Evolutionary conservation across 192 early-diverging fungal species (phyloP).

Genomic region (Cladochytrium replicatum): DNA sequence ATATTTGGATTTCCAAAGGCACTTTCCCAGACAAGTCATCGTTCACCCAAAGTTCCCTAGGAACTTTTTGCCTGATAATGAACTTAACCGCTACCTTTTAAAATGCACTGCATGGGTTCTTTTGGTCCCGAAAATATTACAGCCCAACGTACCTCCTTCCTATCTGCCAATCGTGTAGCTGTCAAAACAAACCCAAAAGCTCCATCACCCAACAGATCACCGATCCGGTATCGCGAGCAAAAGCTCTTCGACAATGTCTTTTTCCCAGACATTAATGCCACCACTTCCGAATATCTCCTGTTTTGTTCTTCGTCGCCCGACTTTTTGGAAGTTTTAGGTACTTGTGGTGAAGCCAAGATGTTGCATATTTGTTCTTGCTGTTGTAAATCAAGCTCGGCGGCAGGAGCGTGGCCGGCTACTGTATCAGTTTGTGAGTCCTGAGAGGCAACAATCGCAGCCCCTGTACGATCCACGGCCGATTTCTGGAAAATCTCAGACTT

Average conservation of each 20-base stretch:
- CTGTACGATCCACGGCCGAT: no score
- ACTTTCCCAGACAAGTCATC: conserved; percentile 2
- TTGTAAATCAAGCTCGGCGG: no score
- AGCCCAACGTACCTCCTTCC: conserved; percentile 21
- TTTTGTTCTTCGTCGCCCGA: conserved; percentile 14
- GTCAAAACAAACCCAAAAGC: conserved; percentile 44
- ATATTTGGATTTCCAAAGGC: conserved; percentile 31
- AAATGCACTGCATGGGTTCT: background rate
- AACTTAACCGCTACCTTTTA: conserved; percentile 44
- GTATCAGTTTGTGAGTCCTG: no score
- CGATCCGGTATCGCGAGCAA: conserved; percentile 16
- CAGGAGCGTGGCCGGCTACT: no score
- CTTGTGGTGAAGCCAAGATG: no score
- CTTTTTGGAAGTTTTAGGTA: no score
- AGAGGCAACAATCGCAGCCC: no score
- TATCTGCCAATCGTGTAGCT: conserved; percentile 14
- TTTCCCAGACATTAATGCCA: conserved; percentile 22
- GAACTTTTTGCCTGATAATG: conserved; percentile 30
- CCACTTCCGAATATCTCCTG: conserved; percentile 17
- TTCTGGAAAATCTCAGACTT: no score
- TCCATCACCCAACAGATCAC: conserved; percentile 36
- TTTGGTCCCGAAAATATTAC: no score
- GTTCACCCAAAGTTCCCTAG: conserved; percentile 21
- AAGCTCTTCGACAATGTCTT: conserved; percentile 9
- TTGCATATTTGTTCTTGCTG: no score